A percentile compares a stretch with the other conserved stretches of the same genome.
These are phyloP conservation scores for Nothophaeocryptopus gaeumannii DNA, from an alignment of 2,329 filamentous ascomycete genomes.

Conservation along the genomic window DNA sequence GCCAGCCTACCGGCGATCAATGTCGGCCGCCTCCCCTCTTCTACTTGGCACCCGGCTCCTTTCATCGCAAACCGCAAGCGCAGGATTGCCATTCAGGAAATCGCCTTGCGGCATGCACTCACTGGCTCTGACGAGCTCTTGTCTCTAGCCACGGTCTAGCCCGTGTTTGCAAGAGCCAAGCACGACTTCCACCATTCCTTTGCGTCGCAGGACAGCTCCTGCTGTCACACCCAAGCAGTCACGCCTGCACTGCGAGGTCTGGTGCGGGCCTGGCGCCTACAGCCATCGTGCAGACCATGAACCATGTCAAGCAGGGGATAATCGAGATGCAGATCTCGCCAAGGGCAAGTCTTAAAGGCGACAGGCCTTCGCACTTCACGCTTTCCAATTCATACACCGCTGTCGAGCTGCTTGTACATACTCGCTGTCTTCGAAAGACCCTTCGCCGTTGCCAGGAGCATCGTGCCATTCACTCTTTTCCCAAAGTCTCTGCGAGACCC, in stretches of 20 bases:
- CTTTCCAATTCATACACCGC: neutral
- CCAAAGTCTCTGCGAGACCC: conserved; percentile 24
- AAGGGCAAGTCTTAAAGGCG: conserved; percentile 24
- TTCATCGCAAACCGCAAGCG: conserved; percentile 5
- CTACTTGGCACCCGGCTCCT: conserved; percentile 4
- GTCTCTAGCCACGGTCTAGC: neutral
- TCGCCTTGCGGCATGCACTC: conserved; percentile 4
- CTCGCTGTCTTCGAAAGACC: neutral
- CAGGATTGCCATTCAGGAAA: conserved; percentile 7
- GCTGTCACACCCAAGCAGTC: conserved; percentile 20
- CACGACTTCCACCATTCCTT: conserved; percentile 11
- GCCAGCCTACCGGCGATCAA: conserved; percentile 9
- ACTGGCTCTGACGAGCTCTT: conserved; percentile 7
- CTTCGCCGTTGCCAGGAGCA: conserved; percentile 23
- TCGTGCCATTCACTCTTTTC: conserved; percentile 22
- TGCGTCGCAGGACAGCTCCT: conserved; percentile 15
- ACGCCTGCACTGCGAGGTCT: conserved; percentile 13
- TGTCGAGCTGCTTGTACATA: conserved; percentile 8
- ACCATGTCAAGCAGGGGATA: conserved; percentile 15
- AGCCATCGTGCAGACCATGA: conserved; percentile 15
- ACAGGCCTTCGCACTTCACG: neutral
- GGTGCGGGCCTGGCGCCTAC: conserved; percentile 21
- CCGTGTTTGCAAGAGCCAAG: conserved; percentile 1
- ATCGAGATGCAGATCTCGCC: conserved; percentile 22
- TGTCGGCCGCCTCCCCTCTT: conserved; percentile 5